Evolutionary conservation across 805 yeast species (phyloP).

Genomic region (Blastobotrys chiropterorum): DNA sequence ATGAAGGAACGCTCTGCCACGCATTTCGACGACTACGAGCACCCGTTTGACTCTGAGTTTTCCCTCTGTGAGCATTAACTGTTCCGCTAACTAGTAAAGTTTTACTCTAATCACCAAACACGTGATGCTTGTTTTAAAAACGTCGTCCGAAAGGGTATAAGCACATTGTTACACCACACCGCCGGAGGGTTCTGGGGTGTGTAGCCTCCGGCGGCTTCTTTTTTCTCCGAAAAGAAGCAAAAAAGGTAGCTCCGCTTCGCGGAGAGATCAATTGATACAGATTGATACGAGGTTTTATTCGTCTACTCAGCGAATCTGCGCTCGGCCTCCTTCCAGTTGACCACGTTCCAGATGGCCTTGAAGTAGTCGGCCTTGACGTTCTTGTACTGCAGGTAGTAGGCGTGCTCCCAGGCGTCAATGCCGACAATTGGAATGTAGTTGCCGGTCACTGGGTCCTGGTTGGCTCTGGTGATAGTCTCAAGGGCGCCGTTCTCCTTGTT

Average conservation of each 20-base stretch:
- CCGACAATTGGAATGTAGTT: constrained; percentile 71
- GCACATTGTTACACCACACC: too few species aligned
- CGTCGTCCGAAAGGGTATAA: too few species aligned
- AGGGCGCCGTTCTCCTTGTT: constrained; percentile 62
- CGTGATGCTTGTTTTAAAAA: too few species aligned
- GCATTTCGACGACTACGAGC: background rate
- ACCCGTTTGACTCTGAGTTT: background rate
- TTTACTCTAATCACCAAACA: too few species aligned
- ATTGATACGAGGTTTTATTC: background rate
- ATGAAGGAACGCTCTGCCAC: background rate
- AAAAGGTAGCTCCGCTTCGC: background rate
- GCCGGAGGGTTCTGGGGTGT: too few species aligned
- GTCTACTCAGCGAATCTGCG: constrained; percentile 38
- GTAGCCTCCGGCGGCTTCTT: background rate
- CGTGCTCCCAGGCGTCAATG: constrained; percentile 96
- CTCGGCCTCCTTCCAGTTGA: constrained; percentile 90
- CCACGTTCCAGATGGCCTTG: constrained; percentile 89
- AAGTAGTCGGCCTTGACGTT: constrained; percentile 88
- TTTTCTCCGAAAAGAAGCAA: background rate
- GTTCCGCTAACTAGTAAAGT: too few species aligned
- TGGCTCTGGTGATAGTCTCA: constrained; percentile 73
- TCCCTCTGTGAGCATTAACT: background rate
- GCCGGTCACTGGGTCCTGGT: constrained; percentile 82
- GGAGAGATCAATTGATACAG: background rate
- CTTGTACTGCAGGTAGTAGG: constrained; percentile 88